Base-by-base conservation (phyloP, 306 rosid species). In the Trifolium repens region DNA sequence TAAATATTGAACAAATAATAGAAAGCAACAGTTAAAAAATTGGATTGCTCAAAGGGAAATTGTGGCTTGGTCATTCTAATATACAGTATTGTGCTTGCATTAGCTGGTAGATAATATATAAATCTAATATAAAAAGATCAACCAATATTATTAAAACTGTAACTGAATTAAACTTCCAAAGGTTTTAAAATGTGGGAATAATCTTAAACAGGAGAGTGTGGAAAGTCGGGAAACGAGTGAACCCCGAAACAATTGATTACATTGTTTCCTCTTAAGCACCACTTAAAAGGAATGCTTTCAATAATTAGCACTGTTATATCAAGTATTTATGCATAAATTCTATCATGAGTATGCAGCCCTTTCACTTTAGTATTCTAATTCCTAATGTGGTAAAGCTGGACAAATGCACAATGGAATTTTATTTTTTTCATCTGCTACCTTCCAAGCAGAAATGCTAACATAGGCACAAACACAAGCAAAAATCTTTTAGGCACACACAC, bases 361-460 rank as follows among this genome's bases (percentile, higher is more conserved):
- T 72, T 72, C 26, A 67, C 22, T 42, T n/a, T 24, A 43, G 67
- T 22, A 40, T 54, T 44, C 68, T 24, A 44, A 72, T 17, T 17
- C 19, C 44, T 16, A 65, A 53, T 76, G 19, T 67, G 72, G 32
- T 40, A 55, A 73, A 71, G 52, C 57, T 77, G 22, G 80, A 30
- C 58, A 30, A 1, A 53, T 60, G 65, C 59, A 53, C 19, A 67
- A 24, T 61, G 67, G 30, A 47, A 50, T 69, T 17, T 17, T 17
- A 17, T 17, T 17, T 17, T 17, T 17, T 17, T 17, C 19, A 17
- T 17, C 19, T 17, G 19, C 19, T 17, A 17, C 19, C 19, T 17
- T 17, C 19, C 19, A 17, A 17, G 19, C 19, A 17, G 19, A 17
- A 17, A 17, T 17, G 19, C 19, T 17, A 17, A 17, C 19, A 17